A percentile compares a stretch with the other conserved stretches of the same genome.
phyloP scores from a whole-genome alignment of 2,329 filamentous ascomycete genomes.

The Aspergillus fijiensis region DNA sequence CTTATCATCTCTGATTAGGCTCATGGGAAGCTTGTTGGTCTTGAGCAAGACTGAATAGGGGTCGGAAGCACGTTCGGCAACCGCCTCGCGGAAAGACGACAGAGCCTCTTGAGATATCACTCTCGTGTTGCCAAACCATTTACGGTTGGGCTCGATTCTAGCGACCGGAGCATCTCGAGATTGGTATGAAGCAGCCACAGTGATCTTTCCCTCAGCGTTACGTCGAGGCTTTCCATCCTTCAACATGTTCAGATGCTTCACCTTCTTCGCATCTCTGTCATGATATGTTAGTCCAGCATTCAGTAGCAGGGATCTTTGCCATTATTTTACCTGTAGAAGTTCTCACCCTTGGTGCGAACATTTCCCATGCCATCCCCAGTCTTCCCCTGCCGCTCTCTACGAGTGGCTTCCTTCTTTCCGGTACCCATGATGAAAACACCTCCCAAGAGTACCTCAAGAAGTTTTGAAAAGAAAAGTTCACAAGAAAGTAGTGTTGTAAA shows the following conservation, averaged over 20 bases:
- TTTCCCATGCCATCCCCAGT: slow-evolving; percentile 83
- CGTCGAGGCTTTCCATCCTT: slow-evolving; percentile 82
- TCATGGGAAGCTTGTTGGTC: slow-evolving; percentile 96
- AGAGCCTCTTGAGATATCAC: slow-evolving; percentile 87
- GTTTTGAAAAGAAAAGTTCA: slow-evolving; percentile 28
- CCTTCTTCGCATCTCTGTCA: slow-evolving; percentile 70
- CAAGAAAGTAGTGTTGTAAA: slow-evolving; percentile 27
- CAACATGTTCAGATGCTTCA: slow-evolving; percentile 85
- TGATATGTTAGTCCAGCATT: slow-evolving; percentile 13
- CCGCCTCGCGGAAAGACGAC: slow-evolving; percentile 82
- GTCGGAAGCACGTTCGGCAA: slow-evolving; percentile 84
- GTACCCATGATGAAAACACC: slow-evolving; percentile 67
- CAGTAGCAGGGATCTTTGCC: neutral
- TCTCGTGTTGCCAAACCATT: slow-evolving; percentile 96
- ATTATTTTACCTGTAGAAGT: slow-evolving; percentile 76
- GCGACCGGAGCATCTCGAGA: slow-evolving; percentile 77
- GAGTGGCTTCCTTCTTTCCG: slow-evolving; percentile 84
- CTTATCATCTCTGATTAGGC: slow-evolving; percentile 77
- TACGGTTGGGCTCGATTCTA: slow-evolving; percentile 90
- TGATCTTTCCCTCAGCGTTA: slow-evolving; percentile 80
- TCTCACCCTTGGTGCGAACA: slow-evolving; percentile 92
- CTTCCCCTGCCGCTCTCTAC: slow-evolving; percentile 83
- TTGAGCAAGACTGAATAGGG: slow-evolving; percentile 95
- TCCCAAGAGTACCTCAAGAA: slow-evolving; percentile 19
- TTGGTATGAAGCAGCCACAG: slow-evolving; percentile 80